Evolutionary conservation across 768 basidiomycete species (phyloP), one percentile per base, ranked within the genome.

Genomic region (Rhizopogon sp.): DNA sequence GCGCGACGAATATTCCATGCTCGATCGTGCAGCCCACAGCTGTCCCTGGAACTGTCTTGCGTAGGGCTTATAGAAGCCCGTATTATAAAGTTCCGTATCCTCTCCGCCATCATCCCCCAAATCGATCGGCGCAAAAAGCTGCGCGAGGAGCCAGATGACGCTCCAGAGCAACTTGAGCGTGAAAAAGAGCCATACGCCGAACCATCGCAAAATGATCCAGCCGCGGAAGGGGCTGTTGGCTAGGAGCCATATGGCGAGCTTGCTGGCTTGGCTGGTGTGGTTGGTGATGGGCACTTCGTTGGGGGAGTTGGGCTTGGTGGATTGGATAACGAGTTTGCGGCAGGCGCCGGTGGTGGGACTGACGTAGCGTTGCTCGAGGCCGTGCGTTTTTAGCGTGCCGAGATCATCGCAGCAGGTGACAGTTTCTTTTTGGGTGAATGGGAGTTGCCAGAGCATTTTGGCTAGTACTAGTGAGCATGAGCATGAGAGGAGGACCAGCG

Each of bases 21-120:
- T n/a, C 5, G 62, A 63, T 29, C 62, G 62, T 9, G 62, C 62
- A 20, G 62, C 56, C 62, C 62, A 63, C 43, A 63, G 40, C 37
- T 63, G 62, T 3, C 59, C 53, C 31, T 41, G 56, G 49, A 56
- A 64, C 1, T 60, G 46, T 5, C 57, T 50, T 11, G 22, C 29
- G 14, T 60, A 64, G 6, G 28, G 1, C 3, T 50, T 50, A 53
- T 53, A 53, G 8, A 39, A 31, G 6, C 53, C 53, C 9, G 43
- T 60, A 33, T 58, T 58, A 9, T n/a, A 20, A 7, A 41, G 1
- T 6, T 53, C 28, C 9, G 46, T 22, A 22, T 49, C 46, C 14
- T 49, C 46, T 11, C 46, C 46, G 10, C 33, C 8, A 14, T 49
- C 33, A 49, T 49, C 46, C 8, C 20, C 13, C 20, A 49, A 14